Evolutionary conservation across 2,329 filamentous ascomycete species (phyloP).

Genomic region (Arthrobotrys entomopaga): DNA sequence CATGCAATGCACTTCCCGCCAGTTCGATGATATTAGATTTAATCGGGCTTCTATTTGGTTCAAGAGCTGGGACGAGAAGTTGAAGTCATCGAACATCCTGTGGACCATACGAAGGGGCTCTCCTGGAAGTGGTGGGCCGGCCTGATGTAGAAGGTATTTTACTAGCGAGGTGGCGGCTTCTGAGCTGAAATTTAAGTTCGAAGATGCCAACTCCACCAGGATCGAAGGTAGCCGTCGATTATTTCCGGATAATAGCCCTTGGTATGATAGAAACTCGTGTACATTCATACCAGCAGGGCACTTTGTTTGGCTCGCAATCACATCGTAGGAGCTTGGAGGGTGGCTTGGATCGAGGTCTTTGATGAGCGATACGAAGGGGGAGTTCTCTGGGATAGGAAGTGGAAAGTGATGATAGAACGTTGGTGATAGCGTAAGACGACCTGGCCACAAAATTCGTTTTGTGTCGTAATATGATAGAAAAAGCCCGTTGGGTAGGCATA

Average conservation of each 20-base stretch:
- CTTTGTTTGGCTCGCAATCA: constrained; percentile 66
- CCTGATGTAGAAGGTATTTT: constrained; percentile 67
- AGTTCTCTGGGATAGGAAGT: constrained; percentile 61
- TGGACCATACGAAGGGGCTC: constrained; percentile 66
- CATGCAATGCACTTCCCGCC: constrained; percentile 71
- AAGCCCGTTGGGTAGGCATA: constrained; percentile 66
- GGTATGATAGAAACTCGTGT: constrained; percentile 68
- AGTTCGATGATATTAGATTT: constrained; percentile 66
- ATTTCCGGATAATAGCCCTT: constrained; percentile 65
- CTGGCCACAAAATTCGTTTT: constrained; percentile 62
- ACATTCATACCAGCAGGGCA: constrained; percentile 65
- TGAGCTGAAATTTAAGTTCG: constrained; percentile 71
- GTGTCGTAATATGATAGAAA: constrained; percentile 66
- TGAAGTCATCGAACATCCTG: constrained; percentile 64
- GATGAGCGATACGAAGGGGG: constrained; percentile 61
- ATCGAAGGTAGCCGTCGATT: constrained; percentile 66
- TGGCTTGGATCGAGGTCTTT: constrained; percentile 54
- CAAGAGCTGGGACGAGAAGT: constrained; percentile 66
- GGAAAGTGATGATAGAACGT: constrained; percentile 65
- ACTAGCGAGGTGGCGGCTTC: constrained; percentile 67
- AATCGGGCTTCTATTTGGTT: constrained; percentile 66
- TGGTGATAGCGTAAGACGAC: constrained; percentile 58
- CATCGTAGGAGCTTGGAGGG: constrained; percentile 67
- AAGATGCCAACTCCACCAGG: constrained; percentile 66
- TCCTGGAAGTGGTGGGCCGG: constrained; percentile 65